Percentiles rank a stretch among this genome's conserved stretches.
Conservation (phyloP, 352 stramenopile species). For the Phytophthora meadii region DNA sequence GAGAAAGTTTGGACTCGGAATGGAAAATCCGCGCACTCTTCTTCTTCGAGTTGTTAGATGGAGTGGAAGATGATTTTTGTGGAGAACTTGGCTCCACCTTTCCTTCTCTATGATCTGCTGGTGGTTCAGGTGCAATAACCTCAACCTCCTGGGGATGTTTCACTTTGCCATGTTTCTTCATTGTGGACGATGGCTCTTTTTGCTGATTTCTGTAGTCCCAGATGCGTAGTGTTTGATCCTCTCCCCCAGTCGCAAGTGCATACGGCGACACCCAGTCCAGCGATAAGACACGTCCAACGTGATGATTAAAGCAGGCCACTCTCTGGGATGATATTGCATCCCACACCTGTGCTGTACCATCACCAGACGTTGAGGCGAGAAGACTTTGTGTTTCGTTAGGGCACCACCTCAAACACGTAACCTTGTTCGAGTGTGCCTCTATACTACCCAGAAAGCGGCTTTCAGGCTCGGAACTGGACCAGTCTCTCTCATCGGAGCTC, state of each 20-base stretch:
- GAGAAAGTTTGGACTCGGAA: conserved; percentile 13
- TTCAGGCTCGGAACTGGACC: neutral
- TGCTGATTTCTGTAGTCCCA: conserved; percentile 59
- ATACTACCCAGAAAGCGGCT: conserved; percentile 34
- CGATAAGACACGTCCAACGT: conserved; percentile 63
- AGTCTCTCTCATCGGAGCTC: neutral
- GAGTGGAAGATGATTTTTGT: neutral
- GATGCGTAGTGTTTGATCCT: conserved; percentile 73
- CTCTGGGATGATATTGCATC: conserved; percentile 24
- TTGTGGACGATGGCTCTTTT: conserved; percentile 6
- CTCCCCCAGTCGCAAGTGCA: conserved; percentile 60
- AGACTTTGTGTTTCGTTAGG: conserved; percentile 10
- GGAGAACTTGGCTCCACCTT: neutral
- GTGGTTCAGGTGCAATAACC: neutral
- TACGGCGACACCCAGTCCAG: conserved; percentile 60
- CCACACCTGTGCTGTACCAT: conserved; percentile 72
- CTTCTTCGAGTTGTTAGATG: conserved; percentile 28
- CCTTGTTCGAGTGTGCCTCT: conserved; percentile 41
- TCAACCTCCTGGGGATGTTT: conserved; percentile 34
- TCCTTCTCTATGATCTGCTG: neutral
- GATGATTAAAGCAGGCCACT: conserved; percentile 47
- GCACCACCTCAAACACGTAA: conserved; percentile 62
- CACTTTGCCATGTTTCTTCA: conserved; percentile 37
- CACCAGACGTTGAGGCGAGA: conserved; percentile 60
- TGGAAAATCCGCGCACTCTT: conserved; percentile 42